phyloP scores from a whole-genome alignment of 2,329 filamentous ascomycete genomes.

The Calonectria multiphialidica region DNA sequence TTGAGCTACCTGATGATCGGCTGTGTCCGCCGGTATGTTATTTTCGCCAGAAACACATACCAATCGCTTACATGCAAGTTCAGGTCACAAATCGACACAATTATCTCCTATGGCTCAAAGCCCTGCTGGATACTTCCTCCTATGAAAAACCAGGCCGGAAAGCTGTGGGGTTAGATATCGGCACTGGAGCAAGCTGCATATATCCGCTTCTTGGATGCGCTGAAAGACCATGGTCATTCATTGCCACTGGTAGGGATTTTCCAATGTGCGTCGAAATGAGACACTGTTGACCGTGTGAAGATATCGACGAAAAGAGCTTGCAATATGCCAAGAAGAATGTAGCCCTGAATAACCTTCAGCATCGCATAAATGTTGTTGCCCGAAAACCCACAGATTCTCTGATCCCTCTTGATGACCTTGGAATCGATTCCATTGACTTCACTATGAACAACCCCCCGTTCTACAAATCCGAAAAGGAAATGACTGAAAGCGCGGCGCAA shows the following conservation, averaged over 20 bases:
- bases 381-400: conserved; percentile 66
- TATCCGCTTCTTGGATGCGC: conserved; percentile 86
- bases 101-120: conserved; percentile 91
- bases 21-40: conserved; percentile 83
- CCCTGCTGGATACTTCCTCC: conserved; percentile 78
- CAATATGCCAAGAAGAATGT: conserved; percentile 77
- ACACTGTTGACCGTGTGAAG: conserved; percentile 49
- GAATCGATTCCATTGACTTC: conserved; percentile 74
- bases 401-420: conserved; percentile 71
- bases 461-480: conserved; percentile 80
- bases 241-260: conserved; percentile 66
- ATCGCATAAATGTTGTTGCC: conserved; percentile 73
- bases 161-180: conserved; percentile 83
- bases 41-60: background rate
- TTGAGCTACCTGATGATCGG: conserved; percentile 81
- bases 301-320: conserved; percentile 81
- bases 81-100: conserved; percentile 79
- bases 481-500: conserved; percentile 71
- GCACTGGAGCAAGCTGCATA: conserved; percentile 91
- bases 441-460: conserved; percentile 97
- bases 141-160: conserved; percentile 62
- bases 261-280: no score
- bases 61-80: conserved; percentile 16
- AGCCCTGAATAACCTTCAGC: conserved; percentile 70
- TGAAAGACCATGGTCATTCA: conserved; percentile 79